Evolutionary conservation across 2,329 filamentous ascomycete species (phyloP).

Genomic region (Apiospora pterosperma): DNA sequence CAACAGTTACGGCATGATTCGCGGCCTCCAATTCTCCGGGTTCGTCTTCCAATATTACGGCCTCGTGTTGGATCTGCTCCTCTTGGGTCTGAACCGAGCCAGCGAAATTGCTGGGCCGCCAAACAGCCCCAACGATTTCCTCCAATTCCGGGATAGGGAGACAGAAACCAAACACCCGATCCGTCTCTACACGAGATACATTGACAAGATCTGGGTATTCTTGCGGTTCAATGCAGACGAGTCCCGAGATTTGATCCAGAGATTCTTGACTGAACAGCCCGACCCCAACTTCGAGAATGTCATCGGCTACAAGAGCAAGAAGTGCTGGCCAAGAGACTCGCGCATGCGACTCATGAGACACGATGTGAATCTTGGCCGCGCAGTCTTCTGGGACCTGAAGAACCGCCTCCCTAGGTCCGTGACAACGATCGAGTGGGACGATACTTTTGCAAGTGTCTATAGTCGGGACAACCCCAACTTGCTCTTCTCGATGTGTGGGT

Average conservation of each 20-base stretch:
- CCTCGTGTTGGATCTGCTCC: constrained; percentile 85
- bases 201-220: constrained; percentile 99
- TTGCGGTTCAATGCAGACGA: constrained; percentile 91
- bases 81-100: constrained; percentile 91
- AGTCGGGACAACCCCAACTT: constrained; percentile 96
- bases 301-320: constrained; percentile 98
- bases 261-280: constrained; percentile 95
- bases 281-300: constrained; percentile 99
- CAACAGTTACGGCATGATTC: constrained; percentile 98
- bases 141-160: constrained; percentile 92
- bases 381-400: constrained; percentile 98
- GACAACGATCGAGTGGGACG: constrained; percentile 98
- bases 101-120: constrained; percentile 96
- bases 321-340: constrained; percentile 97
- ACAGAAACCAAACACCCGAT: constrained; percentile 94
- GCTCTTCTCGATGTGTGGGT: constrained; percentile 96
- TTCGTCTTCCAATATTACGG: constrained; percentile 99
- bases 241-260: constrained; percentile 91
- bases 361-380: constrained; percentile 94
- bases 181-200: constrained; percentile 94
- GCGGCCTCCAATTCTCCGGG: constrained; percentile 93
- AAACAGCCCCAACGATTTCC: constrained; percentile 91
- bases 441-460: constrained; percentile 97
- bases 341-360: constrained; percentile 98
- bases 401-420: constrained; percentile 91